Evolutionary conservation across 352 stramenopile species (phyloP).

Genomic region (Blastocystis sp.): DNA sequence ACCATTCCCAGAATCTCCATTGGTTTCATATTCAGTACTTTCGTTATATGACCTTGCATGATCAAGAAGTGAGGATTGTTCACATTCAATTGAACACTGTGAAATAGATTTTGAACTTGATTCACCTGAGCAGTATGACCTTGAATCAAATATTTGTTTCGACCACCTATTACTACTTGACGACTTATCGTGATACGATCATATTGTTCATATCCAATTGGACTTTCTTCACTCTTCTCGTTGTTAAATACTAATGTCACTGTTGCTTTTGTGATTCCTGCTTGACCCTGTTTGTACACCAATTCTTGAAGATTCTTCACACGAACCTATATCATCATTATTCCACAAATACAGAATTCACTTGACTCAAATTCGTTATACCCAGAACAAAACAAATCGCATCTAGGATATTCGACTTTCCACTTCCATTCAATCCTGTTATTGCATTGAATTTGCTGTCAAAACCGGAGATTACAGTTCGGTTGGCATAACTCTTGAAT

Average conservation of each 20-base stretch:
- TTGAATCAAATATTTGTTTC: constrained; percentile 99
- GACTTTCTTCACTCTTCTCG: constrained; percentile 79
- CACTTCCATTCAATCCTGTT: constrained; percentile 95
- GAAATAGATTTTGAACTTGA: constrained; percentile 98
- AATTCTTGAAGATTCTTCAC: constrained; percentile 96
- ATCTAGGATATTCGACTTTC: constrained; percentile 99
- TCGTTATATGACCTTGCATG: constrained; percentile 96
- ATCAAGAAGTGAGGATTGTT: constrained; percentile 99
- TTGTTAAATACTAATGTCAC: constrained; percentile 99
- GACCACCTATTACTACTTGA: constrained; percentile 84
- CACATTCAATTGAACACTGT: constrained; percentile 98
- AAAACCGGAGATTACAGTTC: constrained; percentile 94
- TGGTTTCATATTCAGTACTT: constrained; percentile 99
- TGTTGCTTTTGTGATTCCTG: constrained; percentile 93
- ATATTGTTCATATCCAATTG: constrained; percentile 92
- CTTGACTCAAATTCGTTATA: constrained; percentile 93
- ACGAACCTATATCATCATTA: constrained; percentile 73
- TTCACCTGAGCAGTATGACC: constrained; percentile 88
- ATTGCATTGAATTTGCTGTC: constrained; percentile 99
- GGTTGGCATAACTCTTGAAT: constrained; percentile 98
- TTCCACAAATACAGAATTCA: background rate
- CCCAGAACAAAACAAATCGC: constrained; percentile 98
- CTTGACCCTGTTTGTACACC: constrained; percentile 99
- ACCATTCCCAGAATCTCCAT: constrained; percentile 98
- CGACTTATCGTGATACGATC: constrained; percentile 95